Evolutionary conservation across 2,329 filamentous ascomycete genomes (phyloP), one percentile per base, ranked within the genome.

Genomic region (Verticillium tricorpus): DNA sequence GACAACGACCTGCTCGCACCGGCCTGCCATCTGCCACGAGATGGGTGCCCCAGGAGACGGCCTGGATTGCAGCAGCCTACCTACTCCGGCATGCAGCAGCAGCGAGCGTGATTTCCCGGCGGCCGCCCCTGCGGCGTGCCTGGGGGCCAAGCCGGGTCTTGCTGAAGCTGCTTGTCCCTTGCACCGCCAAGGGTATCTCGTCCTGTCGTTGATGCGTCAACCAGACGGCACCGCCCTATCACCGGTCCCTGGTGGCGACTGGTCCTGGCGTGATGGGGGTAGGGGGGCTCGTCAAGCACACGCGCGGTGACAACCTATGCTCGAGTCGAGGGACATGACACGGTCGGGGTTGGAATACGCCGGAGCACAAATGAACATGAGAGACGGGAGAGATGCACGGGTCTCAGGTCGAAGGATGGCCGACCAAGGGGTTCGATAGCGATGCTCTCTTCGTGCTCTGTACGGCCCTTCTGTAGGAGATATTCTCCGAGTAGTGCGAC

Each of bases 391-490:
- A 50, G 40, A 50, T 22, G 40, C 40, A 12, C 40, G n/a, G 40
- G 40, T 50, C 40, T 50, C 40, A 50, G 17, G 9, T 50, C 40
- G 40, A 22, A 19, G 9, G 40, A 50, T n/a, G 22, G 40, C 40
- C n/a, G 40, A 5, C 17, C 37, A 40, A 40, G 37, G 37, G 37
- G 14, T n/a, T 40, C 37, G 37, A 40, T 40, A 40, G 15, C 37
- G 37, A 40, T 40, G 37, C 14, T 15, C 19, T 50, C 40, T 50
- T 50, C 22, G 19, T 22, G 40, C 40, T 40, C n/a, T 50, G 40
- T 50, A 50, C 40, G 40, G 40, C 40, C 40, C 40, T 50, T 58
- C 57, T 40, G 57, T 45, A 57, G 57, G 57, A 50, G 57, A 58
- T 58, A 58, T 58, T 58, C 57, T 58, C 57, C 57, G 57, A 32